Evolutionary conservation across 2,329 filamentous ascomycete genomes (phyloP).

Genomic region (Talaromyces atroroseus): DNA sequence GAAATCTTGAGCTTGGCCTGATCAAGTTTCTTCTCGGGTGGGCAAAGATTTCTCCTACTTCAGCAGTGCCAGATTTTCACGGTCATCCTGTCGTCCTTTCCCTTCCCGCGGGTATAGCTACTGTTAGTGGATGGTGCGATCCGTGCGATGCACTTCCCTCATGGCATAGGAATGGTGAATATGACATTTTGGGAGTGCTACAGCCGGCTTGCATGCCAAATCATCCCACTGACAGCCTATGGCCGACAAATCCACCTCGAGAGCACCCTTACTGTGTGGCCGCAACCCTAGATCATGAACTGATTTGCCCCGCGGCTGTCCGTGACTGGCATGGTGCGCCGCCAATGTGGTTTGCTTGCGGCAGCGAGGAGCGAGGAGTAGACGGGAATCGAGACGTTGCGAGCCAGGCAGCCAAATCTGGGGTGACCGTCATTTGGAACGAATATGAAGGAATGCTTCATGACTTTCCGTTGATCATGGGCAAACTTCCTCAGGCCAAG

Average conservation of each 20-base stretch:
- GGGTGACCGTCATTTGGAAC: slow-evolving; percentile 1
- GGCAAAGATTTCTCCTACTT: slow-evolving; percentile 1
- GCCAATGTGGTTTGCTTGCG: slow-evolving; percentile 8
- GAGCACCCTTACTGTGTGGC: slow-evolving; percentile 9
- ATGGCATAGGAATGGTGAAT: slow-evolving; percentile 8
- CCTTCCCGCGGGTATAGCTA: slow-evolving; percentile 1
- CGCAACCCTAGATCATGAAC: slow-evolving; percentile 5
- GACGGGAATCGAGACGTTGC: slow-evolving; percentile 9
- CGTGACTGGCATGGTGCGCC: slow-evolving; percentile 9
- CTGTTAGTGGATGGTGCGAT: slow-evolving; percentile 10
- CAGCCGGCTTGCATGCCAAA: slow-evolving; percentile 11
- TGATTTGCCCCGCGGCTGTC: slow-evolving; percentile 7
- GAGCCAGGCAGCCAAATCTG: slow-evolving; percentile 3
- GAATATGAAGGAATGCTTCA: slow-evolving; percentile 9
- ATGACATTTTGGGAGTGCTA: slow-evolving; percentile 5
- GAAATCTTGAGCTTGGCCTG: slow-evolving; percentile 3
- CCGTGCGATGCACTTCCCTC: slow-evolving; percentile 7
- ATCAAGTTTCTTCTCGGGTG: slow-evolving; percentile 9
- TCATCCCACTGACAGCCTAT: slow-evolving; percentile 4
- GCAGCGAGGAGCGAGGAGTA: slow-evolving; percentile 5
- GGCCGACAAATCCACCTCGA: slow-evolving; percentile 9
- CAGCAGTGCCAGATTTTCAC: slow-evolving; percentile 1
- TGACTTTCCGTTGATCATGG: slow-evolving; percentile 1
- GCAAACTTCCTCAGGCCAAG: slow-evolving; percentile 7
- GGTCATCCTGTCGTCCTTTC: neutral